Evolutionary conservation across 768 basidiomycete genomes (phyloP).

Genomic region (Kwoniella pini): DNA sequence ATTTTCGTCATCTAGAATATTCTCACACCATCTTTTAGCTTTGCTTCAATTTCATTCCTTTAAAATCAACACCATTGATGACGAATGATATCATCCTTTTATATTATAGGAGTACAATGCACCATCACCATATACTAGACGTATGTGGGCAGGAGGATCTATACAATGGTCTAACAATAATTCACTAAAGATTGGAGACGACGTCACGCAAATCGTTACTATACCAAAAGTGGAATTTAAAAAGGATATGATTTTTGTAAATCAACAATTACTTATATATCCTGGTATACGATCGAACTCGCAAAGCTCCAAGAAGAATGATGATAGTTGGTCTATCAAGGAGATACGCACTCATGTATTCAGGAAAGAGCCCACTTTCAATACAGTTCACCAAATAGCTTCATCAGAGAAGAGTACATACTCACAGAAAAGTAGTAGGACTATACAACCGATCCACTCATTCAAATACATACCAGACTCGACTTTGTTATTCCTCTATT

Average conservation of each 20-base stretch:
- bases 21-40: no score
- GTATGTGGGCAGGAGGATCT: constrained; percentile 51
- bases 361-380: constrained; percentile 11
- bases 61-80: no score
- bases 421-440: constrained; percentile 6
- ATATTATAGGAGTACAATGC: constrained; percentile 43
- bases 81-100: not conserved
- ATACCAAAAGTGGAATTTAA: constrained; percentile 39
- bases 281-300: not conserved
- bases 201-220: constrained; percentile 22
- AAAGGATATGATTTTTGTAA: constrained; percentile 45
- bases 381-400: not conserved
- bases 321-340: constrained; percentile 27
- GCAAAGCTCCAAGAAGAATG: no score
- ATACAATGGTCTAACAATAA: constrained; percentile 19
- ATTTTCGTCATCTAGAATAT: no score
- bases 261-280: constrained; percentile 34
- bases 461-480: constrained; percentile 69
- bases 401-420: not conserved
- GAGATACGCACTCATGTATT: constrained; percentile 51
- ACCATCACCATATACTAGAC: constrained; percentile 35
- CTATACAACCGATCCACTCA: constrained; percentile 56
- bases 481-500: constrained; percentile 79
- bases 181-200: constrained; percentile 8
- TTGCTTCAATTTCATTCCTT: no score